Evolutionary conservation across 306 rosid species (phyloP).

Genomic region (Prunus davidiana): DNA sequence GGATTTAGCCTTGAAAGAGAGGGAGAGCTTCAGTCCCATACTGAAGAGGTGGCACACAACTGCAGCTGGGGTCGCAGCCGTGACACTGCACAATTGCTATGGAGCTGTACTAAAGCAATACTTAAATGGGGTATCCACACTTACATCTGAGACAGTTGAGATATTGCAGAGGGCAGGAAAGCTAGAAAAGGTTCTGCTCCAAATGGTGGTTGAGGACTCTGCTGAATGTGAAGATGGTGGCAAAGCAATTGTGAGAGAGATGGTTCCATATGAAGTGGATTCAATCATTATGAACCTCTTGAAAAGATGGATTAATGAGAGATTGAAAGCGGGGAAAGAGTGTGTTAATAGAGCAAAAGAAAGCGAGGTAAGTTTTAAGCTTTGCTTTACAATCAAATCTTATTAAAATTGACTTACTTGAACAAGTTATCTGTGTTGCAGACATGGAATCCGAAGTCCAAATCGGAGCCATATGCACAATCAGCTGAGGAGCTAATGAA

Average conservation of each 20-base stretch:
- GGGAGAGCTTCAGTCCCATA: slow-evolving; percentile 66
- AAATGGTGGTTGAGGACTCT: slow-evolving; percentile 82
- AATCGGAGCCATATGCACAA: slow-evolving; percentile 71
- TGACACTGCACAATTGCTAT: slow-evolving; percentile 73
- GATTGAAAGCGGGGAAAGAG: slow-evolving; percentile 51
- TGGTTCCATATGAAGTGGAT: slow-evolving; percentile 91
- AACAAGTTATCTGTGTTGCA: slow-evolving; percentile 15
- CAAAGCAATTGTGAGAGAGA: slow-evolving; percentile 58
- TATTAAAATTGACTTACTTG: background rate
- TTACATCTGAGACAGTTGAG: slow-evolving; percentile 52
- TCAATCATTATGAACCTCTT: slow-evolving; percentile 60
- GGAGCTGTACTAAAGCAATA: slow-evolving; percentile 73
- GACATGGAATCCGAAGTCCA: slow-evolving; percentile 99
- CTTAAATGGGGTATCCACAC: slow-evolving; percentile 45
- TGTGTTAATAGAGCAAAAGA: slow-evolving; percentile 59
- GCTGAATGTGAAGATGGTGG: slow-evolving; percentile 70
- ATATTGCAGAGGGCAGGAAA: slow-evolving; percentile 73
- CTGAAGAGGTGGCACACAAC: slow-evolving; percentile 65
- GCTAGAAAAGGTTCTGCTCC: slow-evolving; percentile 77
- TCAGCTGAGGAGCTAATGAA: slow-evolving; percentile 68
- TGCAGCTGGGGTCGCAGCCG: slow-evolving; percentile 68
- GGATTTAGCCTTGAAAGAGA: slow-evolving; percentile 67
- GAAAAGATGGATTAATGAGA: slow-evolving; percentile 66
- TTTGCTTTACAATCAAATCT: background rate
- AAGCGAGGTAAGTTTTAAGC: slow-evolving; percentile 57